These are phyloP conservation scores for Raffaelea arxii DNA, from an alignment of 2,329 filamentous ascomycete genomes.

Conservation along the genomic window DNA sequence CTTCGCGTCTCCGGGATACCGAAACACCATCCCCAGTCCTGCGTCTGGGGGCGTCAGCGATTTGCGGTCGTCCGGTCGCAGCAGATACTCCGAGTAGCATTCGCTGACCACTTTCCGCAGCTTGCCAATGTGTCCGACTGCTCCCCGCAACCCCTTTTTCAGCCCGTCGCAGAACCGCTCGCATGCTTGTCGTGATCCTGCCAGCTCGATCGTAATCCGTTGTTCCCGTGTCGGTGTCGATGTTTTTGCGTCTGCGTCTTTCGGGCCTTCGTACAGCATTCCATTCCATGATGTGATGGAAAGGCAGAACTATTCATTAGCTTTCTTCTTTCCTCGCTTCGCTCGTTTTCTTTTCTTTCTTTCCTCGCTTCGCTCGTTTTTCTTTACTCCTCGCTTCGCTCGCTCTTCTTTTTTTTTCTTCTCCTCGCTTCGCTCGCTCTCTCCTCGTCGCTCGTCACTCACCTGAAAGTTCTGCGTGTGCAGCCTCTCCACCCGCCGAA, in stretches of 20 bases:
- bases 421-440: too few relatives aligned
- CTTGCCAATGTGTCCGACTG: conserved; percentile 78
- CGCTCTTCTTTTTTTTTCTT: too few relatives aligned
- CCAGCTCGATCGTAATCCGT: conserved; percentile 83
- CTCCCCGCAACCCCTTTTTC: conserved; percentile 79
- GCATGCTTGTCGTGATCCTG: conserved; percentile 78
- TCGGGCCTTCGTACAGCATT: conserved; percentile 41
- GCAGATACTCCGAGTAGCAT: conserved; percentile 84
- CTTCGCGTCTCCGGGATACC: conserved; percentile 88
- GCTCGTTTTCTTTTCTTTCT: too few relatives aligned
- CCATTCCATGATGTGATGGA: conserved; percentile 94
- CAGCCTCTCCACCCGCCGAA: conserved; percentile 82
- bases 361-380: too few relatives aligned
- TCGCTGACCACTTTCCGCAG: conserved; percentile 70
- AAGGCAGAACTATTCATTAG: conserved; percentile 83
- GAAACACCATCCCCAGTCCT: conserved; percentile 82
- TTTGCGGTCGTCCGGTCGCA: conserved; percentile 54
- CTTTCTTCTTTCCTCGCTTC: too few relatives aligned
- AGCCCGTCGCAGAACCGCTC: conserved; percentile 94
- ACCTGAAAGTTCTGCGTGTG: conserved; percentile 82
- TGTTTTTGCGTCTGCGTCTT: conserved; percentile 39
- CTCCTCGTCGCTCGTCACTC: conserved; percentile 11
- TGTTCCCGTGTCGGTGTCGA: conserved; percentile 48
- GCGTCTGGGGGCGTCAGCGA: conserved; percentile 70
- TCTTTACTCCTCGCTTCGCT: too few relatives aligned